Evolutionary conservation across 2,329 filamentous ascomycete genomes (phyloP).

Genomic region (Byssochlamys sp.): DNA sequence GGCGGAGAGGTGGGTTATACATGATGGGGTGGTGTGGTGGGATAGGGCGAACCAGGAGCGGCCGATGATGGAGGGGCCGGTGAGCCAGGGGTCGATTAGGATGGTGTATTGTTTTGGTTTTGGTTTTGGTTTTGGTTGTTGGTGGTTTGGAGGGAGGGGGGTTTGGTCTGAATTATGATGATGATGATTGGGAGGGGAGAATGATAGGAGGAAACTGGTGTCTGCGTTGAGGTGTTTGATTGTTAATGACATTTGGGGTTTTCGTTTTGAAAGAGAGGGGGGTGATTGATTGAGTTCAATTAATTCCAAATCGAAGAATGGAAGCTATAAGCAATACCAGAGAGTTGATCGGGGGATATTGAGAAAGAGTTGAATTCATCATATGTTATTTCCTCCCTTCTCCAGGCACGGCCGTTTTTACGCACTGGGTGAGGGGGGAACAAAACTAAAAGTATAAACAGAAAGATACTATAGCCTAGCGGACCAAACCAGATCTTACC

Average conservation of each 20-base stretch:
- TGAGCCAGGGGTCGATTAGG: constrained; percentile 63
- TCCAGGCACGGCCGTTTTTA: background rate
- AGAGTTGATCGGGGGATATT: too few species aligned
- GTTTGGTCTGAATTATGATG: too few species aligned
- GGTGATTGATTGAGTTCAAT: too few species aligned
- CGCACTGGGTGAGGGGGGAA: background rate
- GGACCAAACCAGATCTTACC: background rate
- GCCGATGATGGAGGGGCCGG: constrained; percentile 50
- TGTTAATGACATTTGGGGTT: constrained; percentile 14
- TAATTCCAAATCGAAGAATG: too few species aligned
- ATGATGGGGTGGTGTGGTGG: constrained; percentile 46
- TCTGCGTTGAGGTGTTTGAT: constrained; percentile 23
- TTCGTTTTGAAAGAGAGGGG: background rate
- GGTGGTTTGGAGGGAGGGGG: too few species aligned
- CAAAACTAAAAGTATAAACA: background rate
- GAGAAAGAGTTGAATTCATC: background rate
- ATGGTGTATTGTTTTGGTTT: constrained; percentile 46
- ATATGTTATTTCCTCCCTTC: background rate
- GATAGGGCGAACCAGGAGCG: constrained; percentile 54
- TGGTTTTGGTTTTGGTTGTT: background rate
- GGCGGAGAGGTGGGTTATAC: constrained; percentile 48
- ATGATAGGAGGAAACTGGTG: constrained; percentile 23
- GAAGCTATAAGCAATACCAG: too few species aligned
- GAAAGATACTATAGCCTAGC: background rate
- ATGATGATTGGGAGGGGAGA: constrained; percentile 9